Percentiles rank a stretch among this genome's conserved stretches.
phyloP scores from a whole-genome alignment of 257 asterid species.

The Misopates orontium region DNA sequence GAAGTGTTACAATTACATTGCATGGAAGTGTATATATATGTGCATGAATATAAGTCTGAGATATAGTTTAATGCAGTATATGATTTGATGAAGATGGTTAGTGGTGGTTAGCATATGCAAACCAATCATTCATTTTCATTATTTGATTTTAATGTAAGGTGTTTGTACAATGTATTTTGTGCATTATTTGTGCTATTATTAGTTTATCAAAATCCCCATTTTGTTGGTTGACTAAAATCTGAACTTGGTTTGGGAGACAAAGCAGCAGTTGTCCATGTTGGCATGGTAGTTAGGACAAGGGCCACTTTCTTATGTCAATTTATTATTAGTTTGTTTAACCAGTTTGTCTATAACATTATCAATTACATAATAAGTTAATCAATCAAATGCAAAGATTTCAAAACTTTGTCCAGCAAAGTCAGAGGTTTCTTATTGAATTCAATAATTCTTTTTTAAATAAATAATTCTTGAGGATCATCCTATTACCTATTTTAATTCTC shows the following conservation, averaged over 20 bases:
- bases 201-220: constrained; percentile 32
- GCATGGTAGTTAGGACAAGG: constrained; percentile 41
- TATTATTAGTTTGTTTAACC: constrained; percentile 19
- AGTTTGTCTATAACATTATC: constrained; percentile 22
- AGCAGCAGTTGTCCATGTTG: constrained; percentile 59
- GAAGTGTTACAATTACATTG: neutral
- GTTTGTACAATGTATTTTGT: constrained; percentile 36
- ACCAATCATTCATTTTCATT: constrained; percentile 45
- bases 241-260: constrained; percentile 75
- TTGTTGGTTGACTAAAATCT: constrained; percentile 50
- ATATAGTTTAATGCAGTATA: constrained; percentile 27
- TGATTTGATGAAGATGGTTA: constrained; percentile 38
- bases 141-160: constrained; percentile 35
- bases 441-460: neutral
- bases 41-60: neutral
- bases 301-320: constrained; percentile 26
- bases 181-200: constrained; percentile 27
- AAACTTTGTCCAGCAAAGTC: constrained; percentile 25
- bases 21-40: constrained; percentile 6
- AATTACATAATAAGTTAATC: constrained; percentile 19
- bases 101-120: constrained; percentile 52
- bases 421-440: neutral
- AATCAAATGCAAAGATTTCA: constrained; percentile 34
- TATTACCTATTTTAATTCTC: too few relatives aligned
- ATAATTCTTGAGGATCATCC: too few relatives aligned